Percentiles rank a stretch among this genome's conserved stretches.
These are phyloP conservation scores for Vitis labrusca DNA, from an alignment of 164 flowering plant species.

Conservation along the genomic window DNA sequence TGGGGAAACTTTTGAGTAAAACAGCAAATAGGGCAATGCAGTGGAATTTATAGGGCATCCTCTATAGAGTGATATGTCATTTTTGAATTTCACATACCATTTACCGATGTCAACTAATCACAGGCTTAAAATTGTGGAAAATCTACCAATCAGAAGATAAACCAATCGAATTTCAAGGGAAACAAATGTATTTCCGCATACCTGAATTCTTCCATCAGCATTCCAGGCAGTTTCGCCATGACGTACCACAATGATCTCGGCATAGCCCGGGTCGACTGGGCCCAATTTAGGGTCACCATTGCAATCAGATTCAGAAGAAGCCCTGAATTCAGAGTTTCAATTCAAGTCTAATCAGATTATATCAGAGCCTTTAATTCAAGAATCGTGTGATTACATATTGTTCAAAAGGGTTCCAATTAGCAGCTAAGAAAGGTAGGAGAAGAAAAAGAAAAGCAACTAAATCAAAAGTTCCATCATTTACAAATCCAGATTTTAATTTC, in stretches of 20 bases:
- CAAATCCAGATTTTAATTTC: not conserved
- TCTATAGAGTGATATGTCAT: too few relatives aligned
- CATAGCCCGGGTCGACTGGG: conserved; percentile 25
- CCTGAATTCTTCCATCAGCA: conserved; percentile 72
- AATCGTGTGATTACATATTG: not conserved
- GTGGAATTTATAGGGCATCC: too few relatives aligned
- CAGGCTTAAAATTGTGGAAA: too few relatives aligned
- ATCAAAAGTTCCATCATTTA: not conserved
- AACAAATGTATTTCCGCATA: conserved; percentile 7
- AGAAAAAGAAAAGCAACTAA: not conserved
- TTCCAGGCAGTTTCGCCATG: conserved; percentile 97
- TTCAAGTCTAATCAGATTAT: not conserved
- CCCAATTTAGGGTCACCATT: conserved; percentile 15
- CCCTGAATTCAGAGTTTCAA: not conserved
- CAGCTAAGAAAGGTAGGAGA: not conserved
- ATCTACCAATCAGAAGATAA: too few relatives aligned
- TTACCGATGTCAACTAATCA: too few relatives aligned
- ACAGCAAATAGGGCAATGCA: too few relatives aligned
- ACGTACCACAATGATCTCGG: conserved; percentile 81
- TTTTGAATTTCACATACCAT: too few relatives aligned
- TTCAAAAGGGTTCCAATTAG: not conserved
- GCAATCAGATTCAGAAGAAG: conserved; percentile 9
- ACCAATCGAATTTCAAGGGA: too few relatives aligned
- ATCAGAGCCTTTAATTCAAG: not conserved
- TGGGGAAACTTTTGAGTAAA: too few relatives aligned